phyloP scores from a whole-genome alignment of 805 yeast genomes.

The baker's yeast (Saccharomyces cerevisiae) region DNA sequence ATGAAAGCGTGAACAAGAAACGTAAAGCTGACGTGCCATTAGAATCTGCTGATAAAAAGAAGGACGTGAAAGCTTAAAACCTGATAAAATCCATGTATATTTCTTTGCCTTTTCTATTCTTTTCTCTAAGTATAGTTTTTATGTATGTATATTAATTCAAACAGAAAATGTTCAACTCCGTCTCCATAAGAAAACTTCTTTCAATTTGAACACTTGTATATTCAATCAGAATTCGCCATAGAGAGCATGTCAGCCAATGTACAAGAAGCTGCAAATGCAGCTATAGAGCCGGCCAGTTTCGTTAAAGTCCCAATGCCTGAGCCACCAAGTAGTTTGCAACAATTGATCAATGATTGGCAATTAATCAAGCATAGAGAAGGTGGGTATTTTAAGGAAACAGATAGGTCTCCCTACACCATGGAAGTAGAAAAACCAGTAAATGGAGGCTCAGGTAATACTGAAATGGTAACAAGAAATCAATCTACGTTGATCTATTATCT shows the following conservation, averaged over 20 bases:
- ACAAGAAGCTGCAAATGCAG: slow-evolving; percentile 6
- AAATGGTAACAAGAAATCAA: slow-evolving; percentile 30
- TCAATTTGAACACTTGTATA: not conserved
- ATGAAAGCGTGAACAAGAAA: slow-evolving; percentile 8
- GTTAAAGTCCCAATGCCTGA: slow-evolving; percentile 14
- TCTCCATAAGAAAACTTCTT: not conserved
- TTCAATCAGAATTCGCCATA: not conserved
- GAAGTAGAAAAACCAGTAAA: slow-evolving; percentile 5
- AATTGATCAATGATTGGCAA: slow-evolving; percentile 32
- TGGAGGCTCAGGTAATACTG: not conserved
- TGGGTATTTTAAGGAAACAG: slow-evolving; percentile 51
- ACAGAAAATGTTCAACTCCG: not conserved
- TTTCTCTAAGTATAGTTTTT: not conserved
- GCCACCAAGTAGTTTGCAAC: slow-evolving; percentile 20
- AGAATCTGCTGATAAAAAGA: slow-evolving; percentile 4
- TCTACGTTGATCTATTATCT: slow-evolving; percentile 48
- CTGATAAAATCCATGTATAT: not conserved
- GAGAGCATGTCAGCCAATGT: not conserved
- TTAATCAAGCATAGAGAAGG: slow-evolving; percentile 46
- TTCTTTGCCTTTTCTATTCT: not conserved
- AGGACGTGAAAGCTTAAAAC: slow-evolving; percentile 18
- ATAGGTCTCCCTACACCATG: slow-evolving; percentile 40
- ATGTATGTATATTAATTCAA: not conserved
- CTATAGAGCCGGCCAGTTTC: slow-evolving; percentile 11
- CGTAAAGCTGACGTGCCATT: slow-evolving; percentile 4